Conservation (phyloP, 306 rosid species). For the Dryas alaskensis region DNA sequence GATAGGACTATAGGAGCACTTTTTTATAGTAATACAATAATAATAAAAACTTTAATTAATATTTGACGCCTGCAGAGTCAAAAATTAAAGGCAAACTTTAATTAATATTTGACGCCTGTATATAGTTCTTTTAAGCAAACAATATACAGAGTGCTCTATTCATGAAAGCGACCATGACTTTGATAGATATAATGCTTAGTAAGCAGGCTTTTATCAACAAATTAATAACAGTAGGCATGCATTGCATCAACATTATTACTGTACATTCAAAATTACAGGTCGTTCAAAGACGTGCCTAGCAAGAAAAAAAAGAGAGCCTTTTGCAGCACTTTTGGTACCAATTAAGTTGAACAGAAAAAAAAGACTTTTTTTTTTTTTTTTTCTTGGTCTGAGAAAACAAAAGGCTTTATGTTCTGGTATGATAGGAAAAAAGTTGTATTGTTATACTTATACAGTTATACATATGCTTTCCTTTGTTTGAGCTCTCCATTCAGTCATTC, state of each 20-base stretch:
- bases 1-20: background rate
- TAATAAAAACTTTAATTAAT: too few relatives aligned
- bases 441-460: too few relatives aligned
- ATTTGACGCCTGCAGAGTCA: background rate
- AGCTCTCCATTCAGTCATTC: background rate
- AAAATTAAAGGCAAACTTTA: background rate
- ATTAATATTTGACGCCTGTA: too few relatives aligned
- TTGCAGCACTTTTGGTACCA: background rate
- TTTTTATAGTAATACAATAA: background rate
- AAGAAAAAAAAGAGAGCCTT: background rate
- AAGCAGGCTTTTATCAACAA: slow-evolving; percentile 15
- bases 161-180: background rate
- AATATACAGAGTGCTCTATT: slow-evolving; percentile 4
- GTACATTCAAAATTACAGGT: background rate
- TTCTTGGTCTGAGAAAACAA: background rate
- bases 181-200: background rate
- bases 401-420: too few relatives aligned
- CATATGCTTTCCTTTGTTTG: background rate
- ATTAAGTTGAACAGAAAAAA: background rate
- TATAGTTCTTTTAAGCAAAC: background rate
- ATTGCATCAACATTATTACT: background rate
- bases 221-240: background rate
- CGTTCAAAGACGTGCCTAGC: background rate
- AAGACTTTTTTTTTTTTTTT: too few relatives aligned
- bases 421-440: too few relatives aligned